Evolutionary conservation across 1,139 yeast species (phyloP).

Genomic region (Yamadazyma diospyri): DNA sequence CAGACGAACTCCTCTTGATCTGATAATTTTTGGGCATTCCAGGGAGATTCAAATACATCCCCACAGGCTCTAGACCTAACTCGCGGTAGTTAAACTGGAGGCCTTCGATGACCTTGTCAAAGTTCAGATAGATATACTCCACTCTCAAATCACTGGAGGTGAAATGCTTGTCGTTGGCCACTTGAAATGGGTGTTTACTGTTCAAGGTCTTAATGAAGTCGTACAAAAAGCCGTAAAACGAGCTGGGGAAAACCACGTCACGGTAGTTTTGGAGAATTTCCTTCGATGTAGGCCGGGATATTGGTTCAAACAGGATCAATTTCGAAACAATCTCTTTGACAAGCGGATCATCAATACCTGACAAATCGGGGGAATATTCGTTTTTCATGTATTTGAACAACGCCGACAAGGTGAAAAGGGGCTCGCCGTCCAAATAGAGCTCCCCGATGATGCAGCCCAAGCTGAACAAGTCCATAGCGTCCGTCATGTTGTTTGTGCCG

Average conservation of each 20-base stretch:
- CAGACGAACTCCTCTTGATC: conserved; percentile 32
- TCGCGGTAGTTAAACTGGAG: conserved; percentile 40
- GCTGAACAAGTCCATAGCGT: conserved; percentile 84
- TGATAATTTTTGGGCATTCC: conserved; percentile 40
- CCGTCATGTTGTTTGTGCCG: conserved; percentile 40
- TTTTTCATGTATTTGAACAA: conserved; percentile 75
- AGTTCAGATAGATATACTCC: conserved; percentile 54
- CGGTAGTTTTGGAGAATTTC: conserved; percentile 50
- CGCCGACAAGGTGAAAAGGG: conserved; percentile 83
- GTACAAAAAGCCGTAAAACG: conserved; percentile 68
- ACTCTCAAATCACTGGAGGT: conserved; percentile 57
- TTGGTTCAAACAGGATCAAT: conserved; percentile 65
- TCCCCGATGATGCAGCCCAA: conserved; percentile 93
- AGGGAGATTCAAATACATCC: conserved; percentile 48
- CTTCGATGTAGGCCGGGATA: conserved; percentile 52
- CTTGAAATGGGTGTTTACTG: conserved; percentile 19
- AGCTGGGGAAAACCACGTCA: conserved; percentile 59
- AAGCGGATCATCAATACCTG: conserved; percentile 47
- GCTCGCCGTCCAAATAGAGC: conserved; percentile 78
- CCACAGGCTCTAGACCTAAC: background rate
- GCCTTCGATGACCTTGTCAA: conserved; percentile 46
- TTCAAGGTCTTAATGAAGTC: conserved; percentile 52
- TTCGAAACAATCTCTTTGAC: conserved; percentile 53
- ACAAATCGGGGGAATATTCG: conserved; percentile 61
- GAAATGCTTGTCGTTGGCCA: conserved; percentile 20